phyloP scores from a whole-genome alignment of 1,284 basidiomycete genomes.

The Tranzscheliella williamsii region DNA sequence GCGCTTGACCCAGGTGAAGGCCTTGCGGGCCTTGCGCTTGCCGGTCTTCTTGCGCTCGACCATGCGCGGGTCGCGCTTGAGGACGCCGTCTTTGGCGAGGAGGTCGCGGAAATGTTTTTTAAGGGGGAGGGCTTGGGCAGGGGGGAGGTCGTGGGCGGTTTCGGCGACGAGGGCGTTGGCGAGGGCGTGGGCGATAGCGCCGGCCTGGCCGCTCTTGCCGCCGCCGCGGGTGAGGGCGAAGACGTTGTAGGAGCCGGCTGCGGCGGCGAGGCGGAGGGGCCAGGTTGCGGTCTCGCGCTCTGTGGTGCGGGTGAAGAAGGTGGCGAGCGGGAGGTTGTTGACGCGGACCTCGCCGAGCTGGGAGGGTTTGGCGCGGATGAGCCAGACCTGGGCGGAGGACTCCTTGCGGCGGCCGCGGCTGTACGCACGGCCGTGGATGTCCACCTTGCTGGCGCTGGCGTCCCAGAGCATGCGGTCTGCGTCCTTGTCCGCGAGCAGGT shows the following conservation, averaged over 20 bases:
- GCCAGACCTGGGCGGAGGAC: constrained; percentile 73
- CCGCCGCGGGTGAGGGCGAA: constrained; percentile 87
- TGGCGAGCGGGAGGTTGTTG: constrained; percentile 77
- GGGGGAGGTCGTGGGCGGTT: constrained; percentile 33
- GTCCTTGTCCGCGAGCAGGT: constrained; percentile 15
- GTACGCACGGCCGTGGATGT: constrained; percentile 44
- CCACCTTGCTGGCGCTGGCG: constrained; percentile 8
- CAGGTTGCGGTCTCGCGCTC: constrained; percentile 81
- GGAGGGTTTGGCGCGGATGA: constrained; percentile 72
- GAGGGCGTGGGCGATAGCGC: constrained; percentile 82
- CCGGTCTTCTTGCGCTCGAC: constrained; percentile 98
- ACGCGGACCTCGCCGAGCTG: constrained; percentile 70
- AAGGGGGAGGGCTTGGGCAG: constrained; percentile 31
- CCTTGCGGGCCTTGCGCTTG: constrained; percentile 85
- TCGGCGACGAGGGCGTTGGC: constrained; percentile 71
- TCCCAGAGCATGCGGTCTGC: constrained; percentile 14
- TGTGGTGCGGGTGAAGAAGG: constrained; percentile 76
- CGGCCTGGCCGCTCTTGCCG: constrained; percentile 85
- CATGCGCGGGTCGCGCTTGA: constrained; percentile 91
- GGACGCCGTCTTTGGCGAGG: constrained; percentile 78
- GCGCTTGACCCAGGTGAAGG: constrained; percentile 82
- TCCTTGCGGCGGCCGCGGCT: constrained; percentile 52
- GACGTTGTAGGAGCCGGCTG: constrained; percentile 89
- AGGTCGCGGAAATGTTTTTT: constrained; percentile 63
- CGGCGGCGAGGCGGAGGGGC: constrained; percentile 80